Evolutionary conservation across 805 yeast genomes (phyloP), one percentile per base, ranked within the genome.

Genomic region (Barnettozyma sucrosica): DNA sequence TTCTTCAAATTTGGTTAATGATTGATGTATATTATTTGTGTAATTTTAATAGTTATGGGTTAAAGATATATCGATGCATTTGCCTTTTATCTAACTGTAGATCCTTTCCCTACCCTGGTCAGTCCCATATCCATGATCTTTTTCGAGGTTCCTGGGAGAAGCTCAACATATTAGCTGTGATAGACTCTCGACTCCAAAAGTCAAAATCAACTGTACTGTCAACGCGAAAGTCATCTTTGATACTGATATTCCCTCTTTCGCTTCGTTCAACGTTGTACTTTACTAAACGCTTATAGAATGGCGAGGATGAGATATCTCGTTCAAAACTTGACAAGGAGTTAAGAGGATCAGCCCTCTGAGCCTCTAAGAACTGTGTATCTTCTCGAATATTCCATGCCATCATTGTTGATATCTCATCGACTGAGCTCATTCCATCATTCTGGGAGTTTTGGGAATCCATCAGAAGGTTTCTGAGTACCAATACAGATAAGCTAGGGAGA

Each of bases 321-420:
- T 55, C 52, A 33, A 51, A 49, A 2, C 32, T 10, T 20, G 32
- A 26, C n/a, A 25, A 25, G 23, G 21, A 24, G 21, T 20, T 24
- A 4, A 25, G 8, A 25, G 42, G 42, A 24, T 28, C 24, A 38
- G 36, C 18, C 24, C 16, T 5, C 43, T 36, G 41, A 41, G 41
- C 24, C 16, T 41, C 34, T 5, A 30, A 5, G n/a, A 50, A 20
- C 16, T 44, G 44, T 3, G 43, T 18, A 36, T 56, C 60, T 26
- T 57, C 62, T 21, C 48, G 42, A 21, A 53, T 47, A 28, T 52
- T 53, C 58, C 56, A 56, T 2, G 57, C 56, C 58, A 55, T 55
- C 41, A 51, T 32, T 2, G 53, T 41, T 7, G 50, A 50, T 5
- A 56, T 44, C 4, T 44, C 19, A 4, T 40, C 25, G 13, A 46